Conservation (phyloP, 2,329 filamentous ascomycete genomes). For the Monosporascus ibericus region DNA sequence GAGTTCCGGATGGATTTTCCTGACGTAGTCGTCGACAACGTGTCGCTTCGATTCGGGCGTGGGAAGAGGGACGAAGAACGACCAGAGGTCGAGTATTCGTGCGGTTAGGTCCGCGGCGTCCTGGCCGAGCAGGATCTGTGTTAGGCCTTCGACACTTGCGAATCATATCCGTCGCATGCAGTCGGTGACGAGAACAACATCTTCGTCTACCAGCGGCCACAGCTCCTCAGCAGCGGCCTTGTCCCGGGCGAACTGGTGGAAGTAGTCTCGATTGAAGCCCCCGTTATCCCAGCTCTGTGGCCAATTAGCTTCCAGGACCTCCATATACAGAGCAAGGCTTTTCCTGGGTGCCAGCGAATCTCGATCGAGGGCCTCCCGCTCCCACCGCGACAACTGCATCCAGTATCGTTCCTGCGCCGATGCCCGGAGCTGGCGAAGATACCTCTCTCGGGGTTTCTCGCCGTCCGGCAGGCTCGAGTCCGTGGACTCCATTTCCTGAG, state of each 20-base stretch:
- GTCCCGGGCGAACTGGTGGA: neutral
- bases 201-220: neutral
- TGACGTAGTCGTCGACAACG: conserved; percentile 7
- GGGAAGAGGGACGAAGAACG: conserved; percentile 7
- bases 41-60: conserved; percentile 3
- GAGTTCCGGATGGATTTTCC: conserved; percentile 9
- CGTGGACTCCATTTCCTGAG: neutral
- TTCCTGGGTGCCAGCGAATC: too few species aligned
- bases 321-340: too few species aligned
- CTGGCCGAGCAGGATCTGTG: conserved; percentile 6
- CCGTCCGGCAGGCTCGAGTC: neutral
- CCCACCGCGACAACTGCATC: neutral
- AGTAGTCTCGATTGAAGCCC: neutral
- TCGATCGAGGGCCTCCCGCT: neutral
- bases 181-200: conserved; percentile 1
- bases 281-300: neutral
- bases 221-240: neutral
- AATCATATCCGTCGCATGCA: conserved; percentile 6
- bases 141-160: conserved; percentile 6
- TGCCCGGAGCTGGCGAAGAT: neutral
- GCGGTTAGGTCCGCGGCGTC: neutral
- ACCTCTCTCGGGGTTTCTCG: neutral
- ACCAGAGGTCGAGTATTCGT: conserved; percentile 3
- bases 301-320: neutral
- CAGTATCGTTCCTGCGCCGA: neutral